phyloP scores from a whole-genome alignment of 176 grass and related monocot genomes.

The Triticum dicoccoides region DNA sequence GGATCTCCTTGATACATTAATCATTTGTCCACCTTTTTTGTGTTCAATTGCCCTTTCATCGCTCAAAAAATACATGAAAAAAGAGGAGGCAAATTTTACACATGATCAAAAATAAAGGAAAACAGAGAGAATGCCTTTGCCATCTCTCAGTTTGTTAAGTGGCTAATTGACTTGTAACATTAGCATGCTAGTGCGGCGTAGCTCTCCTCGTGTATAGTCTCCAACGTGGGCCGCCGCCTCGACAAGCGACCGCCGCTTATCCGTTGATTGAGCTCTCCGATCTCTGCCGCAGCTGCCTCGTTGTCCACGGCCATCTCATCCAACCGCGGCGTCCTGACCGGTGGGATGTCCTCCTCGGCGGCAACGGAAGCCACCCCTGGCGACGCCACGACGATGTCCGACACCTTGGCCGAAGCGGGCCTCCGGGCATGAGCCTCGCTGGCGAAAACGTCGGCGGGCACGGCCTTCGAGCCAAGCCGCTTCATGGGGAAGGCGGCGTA shows the following conservation, averaged over 20 bases:
- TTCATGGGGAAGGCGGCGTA: slow-evolving; percentile 88
- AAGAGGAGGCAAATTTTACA: slow-evolving; percentile 33
- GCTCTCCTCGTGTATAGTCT: slow-evolving; percentile 82
- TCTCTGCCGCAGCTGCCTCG: slow-evolving; percentile 43
- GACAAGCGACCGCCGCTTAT: slow-evolving; percentile 52
- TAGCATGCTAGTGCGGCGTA: slow-evolving; percentile 27
- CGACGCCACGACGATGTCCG: slow-evolving; percentile 22
- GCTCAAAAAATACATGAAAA: slow-evolving; percentile 38
- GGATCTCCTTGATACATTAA: background rate
- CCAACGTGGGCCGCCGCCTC: slow-evolving; percentile 60
- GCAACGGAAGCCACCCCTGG: background rate
- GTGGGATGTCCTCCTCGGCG: background rate
- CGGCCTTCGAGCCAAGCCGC: slow-evolving; percentile 44
- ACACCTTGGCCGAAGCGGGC: slow-evolving; percentile 47
- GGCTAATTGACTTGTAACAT: background rate
- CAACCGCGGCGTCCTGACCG: slow-evolving; percentile 5
- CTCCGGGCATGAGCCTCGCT: slow-evolving; percentile 36
- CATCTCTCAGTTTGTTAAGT: background rate
- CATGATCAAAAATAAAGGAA: background rate
- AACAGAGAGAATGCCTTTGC: slow-evolving; percentile 33
- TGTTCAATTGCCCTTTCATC: slow-evolving; percentile 24
- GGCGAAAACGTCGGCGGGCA: slow-evolving; percentile 44
- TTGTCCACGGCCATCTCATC: slow-evolving; percentile 55
- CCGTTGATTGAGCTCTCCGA: slow-evolving; percentile 66
- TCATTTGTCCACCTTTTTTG: background rate